A percentile compares a stretch with the other conserved stretches of the same genome.
phyloP scores from a whole-genome alignment of 2,329 filamentous ascomycete species.

The Penicillium sp. region DNA sequence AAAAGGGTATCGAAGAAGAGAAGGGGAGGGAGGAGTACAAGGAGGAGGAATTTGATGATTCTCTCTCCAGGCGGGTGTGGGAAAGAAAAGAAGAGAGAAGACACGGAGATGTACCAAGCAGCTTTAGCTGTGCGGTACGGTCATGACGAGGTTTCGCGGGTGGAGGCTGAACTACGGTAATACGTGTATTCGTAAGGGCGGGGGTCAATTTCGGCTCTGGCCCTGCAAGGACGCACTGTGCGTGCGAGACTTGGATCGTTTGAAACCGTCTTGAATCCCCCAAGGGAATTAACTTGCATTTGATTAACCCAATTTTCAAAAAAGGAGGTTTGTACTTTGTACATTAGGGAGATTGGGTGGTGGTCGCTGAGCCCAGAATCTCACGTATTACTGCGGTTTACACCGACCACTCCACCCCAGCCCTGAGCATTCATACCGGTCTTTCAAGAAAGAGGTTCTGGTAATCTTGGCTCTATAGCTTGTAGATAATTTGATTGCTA shows the following conservation, averaged over 20 bases:
- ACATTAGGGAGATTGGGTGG: background rate
- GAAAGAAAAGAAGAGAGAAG: conserved; percentile 34
- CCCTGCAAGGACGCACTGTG: conserved; percentile 14
- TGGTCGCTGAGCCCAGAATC: background rate
- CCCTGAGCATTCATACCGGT: background rate
- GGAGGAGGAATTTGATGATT: conserved; percentile 35
- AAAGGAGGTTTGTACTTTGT: background rate
- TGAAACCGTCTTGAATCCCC: conserved; percentile 9
- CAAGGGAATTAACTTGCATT: background rate
- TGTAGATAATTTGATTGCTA: too few species aligned
- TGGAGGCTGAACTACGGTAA: conserved; percentile 23
- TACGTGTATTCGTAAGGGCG: conserved; percentile 9
- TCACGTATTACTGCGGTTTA: conserved; percentile 11
- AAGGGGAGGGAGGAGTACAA: conserved; percentile 34
- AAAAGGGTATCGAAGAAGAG: conserved; percentile 36
- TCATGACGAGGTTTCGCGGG: conserved; percentile 20
- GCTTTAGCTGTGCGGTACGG: conserved; percentile 26
- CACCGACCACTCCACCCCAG: conserved; percentile 13
- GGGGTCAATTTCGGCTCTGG: conserved; percentile 10
- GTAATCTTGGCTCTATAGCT: background rate
- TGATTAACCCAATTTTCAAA: background rate
- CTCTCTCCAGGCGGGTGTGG: conserved; percentile 46
- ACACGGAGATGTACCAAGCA: conserved; percentile 28
- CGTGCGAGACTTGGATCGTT: conserved; percentile 2
- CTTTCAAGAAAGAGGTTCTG: background rate